Evolutionary conservation across 129 eudicot genomes (phyloP).

Genomic region (Heracleum sosnowskyi): DNA sequence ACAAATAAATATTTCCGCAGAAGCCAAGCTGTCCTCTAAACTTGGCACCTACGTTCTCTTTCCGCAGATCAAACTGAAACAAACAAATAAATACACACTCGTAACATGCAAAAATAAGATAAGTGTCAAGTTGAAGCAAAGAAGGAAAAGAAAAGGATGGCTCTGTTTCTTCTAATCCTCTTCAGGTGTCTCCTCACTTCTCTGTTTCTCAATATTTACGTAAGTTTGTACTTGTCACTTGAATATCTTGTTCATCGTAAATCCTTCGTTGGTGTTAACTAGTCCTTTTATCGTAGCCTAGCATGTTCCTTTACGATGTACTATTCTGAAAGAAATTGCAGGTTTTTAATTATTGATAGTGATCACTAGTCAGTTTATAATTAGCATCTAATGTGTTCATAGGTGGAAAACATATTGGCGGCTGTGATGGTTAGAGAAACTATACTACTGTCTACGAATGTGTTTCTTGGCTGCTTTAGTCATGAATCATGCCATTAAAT

Average conservation of each 20-base stretch:
- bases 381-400: slow-evolving; percentile 53
- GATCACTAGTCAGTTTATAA: background rate
- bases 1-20: too few species aligned
- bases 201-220: background rate
- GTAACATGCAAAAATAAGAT: too few species aligned
- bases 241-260: too few species aligned
- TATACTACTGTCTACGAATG: background rate
- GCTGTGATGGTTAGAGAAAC: slow-evolving; percentile 49
- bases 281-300: too few species aligned
- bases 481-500: too few species aligned
- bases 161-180: slow-evolving; percentile 65
- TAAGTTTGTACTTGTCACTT: slow-evolving; percentile 18
- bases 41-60: too few species aligned
- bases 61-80: too few species aligned
- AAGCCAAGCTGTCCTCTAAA: too few species aligned
- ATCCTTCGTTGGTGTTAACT: background rate
- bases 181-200: slow-evolving; percentile 45
- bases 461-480: too few species aligned
- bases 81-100: background rate
- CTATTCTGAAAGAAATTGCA: background rate
- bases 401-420: slow-evolving; percentile 78
- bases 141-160: slow-evolving; percentile 39
- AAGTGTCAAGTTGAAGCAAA: background rate
- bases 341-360: too few species aligned
- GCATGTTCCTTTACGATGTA: too few species aligned